Conservation (phyloP, 2,329 filamentous ascomycete species). For the Pseudogymnoascus destructans region DNA sequence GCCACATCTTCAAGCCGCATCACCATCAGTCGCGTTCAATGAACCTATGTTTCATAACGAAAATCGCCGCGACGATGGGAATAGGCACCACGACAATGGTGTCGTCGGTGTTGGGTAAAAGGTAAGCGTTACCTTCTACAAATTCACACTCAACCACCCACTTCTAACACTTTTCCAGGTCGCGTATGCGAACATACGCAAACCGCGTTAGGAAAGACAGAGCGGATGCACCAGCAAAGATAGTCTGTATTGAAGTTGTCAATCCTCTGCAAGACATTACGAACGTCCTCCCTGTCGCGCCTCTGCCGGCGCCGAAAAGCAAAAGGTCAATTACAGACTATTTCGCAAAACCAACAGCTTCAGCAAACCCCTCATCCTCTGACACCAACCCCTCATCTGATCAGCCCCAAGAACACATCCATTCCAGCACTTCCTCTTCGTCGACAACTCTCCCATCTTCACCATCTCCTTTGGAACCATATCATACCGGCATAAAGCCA, state of each 20-base stretch:
- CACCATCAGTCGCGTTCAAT: neutral
- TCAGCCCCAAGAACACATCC: neutral
- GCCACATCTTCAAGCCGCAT: slow-evolving; percentile 6
- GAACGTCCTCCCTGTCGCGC: neutral
- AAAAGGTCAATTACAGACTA: neutral
- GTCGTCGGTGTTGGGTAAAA: neutral
- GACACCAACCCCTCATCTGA: neutral
- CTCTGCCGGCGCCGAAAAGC: neutral
- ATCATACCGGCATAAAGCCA: neutral
- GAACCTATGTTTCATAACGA: neutral
- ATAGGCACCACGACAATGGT: neutral
- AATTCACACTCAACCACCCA: neutral
- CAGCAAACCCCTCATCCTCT: neutral
- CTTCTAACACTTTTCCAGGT: neutral
- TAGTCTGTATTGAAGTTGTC: neutral
- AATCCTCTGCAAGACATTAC: neutral
- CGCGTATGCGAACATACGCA: slow-evolving; percentile 2
- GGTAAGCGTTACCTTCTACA: neutral
- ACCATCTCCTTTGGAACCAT: neutral
- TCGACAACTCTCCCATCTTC: neutral
- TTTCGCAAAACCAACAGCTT: neutral
- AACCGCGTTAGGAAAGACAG: neutral
- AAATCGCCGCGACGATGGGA: slow-evolving; percentile 1
- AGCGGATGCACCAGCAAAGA: neutral
- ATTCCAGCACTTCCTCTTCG: neutral